Base-by-base conservation (phyloP, 1,139 yeast genomes). In the Hemisphaericaspora lyxosophila region DNA sequence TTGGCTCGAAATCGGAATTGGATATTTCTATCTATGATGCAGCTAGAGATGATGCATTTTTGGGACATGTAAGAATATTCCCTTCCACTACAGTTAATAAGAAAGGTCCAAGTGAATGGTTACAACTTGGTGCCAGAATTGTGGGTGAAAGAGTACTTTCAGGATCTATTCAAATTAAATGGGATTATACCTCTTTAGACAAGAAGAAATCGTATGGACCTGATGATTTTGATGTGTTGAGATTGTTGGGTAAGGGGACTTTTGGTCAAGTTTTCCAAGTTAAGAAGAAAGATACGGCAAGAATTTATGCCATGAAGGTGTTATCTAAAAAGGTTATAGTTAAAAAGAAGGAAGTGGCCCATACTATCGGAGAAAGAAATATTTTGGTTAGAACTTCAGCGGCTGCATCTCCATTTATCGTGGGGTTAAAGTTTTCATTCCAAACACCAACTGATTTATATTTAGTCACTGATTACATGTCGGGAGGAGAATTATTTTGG, bases 201-300 rank as follows among this genome's bases (percentile, higher is more conserved):
- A 67, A 76, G 40, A 82, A 83, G 59, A 79, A 80, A 49, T 87
- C 84, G 50, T 88, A 84, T 55, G 96, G 96, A 1, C 97, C 97
- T 5, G 84, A 84, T 42, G 97, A 92, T 64, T 92, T 92, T 61
- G 96, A 90, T 57, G 86, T 90, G 14, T 76, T 92, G 51, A 75
- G 96, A 54, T 70, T 92, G 39, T 73, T 92, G 45, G 98, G 98
- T 44, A 89, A 88, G 58, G 98, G 98, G 36, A 92, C 97, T 0
- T 92, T 92, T 70, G 98, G 98, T 23, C 96, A 87, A 64, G 98
- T 92, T 28, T 92, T 84, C 62, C 97, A 90, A 64, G 98, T 92
- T 33, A 82, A 85, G 50, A 92, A 90, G 73, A 75, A 75, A 53
- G 97, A 90, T 56, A 88, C 95, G 4, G 79, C 80, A 41, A 77